phyloP scores from a whole-genome alignment of 805 yeast genomes.

The Teunomyces barrocoloradensis region DNA sequence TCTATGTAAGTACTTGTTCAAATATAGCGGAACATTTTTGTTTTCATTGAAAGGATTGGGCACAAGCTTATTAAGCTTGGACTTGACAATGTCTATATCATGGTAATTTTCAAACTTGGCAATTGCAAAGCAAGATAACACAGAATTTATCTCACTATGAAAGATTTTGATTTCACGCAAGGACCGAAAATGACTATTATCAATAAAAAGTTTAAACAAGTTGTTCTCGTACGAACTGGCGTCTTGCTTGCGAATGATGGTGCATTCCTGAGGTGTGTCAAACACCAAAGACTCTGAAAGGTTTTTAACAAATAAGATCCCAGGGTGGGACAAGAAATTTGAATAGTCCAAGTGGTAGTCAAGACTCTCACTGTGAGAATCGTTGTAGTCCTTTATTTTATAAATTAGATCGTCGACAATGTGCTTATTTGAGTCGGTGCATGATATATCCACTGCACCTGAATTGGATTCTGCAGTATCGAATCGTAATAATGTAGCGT shows the following conservation, averaged over 20 bases:
- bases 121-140: conserved; percentile 22
- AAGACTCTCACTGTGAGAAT: background rate
- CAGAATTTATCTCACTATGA: conserved; percentile 8
- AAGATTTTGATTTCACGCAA: conserved; percentile 22
- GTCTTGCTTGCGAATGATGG: conserved; percentile 5
- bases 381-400: conserved; percentile 9
- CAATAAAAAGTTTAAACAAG: conserved; percentile 18
- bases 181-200: conserved; percentile 15
- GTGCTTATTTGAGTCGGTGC: conserved; percentile 5
- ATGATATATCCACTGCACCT: background rate
- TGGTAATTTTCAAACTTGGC: conserved; percentile 31
- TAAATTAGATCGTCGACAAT: conserved; percentile 9
- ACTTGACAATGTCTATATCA: conserved; percentile 30
- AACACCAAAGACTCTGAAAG: conserved; percentile 35
- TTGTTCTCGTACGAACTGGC: conserved; percentile 25
- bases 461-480: background rate
- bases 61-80: conserved; percentile 13
- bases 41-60: conserved; percentile 28
- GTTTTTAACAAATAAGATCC: conserved; percentile 55
- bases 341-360: conserved; percentile 23
- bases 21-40: conserved; percentile 38
- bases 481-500: background rate
- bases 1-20: conserved; percentile 65
- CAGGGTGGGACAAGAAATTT: conserved; percentile 50
- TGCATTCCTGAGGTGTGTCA: background rate